Evolutionary conservation across 2,329 filamentous ascomycete species (phyloP).

Genomic region (Arthrobotrys sinensis): DNA sequence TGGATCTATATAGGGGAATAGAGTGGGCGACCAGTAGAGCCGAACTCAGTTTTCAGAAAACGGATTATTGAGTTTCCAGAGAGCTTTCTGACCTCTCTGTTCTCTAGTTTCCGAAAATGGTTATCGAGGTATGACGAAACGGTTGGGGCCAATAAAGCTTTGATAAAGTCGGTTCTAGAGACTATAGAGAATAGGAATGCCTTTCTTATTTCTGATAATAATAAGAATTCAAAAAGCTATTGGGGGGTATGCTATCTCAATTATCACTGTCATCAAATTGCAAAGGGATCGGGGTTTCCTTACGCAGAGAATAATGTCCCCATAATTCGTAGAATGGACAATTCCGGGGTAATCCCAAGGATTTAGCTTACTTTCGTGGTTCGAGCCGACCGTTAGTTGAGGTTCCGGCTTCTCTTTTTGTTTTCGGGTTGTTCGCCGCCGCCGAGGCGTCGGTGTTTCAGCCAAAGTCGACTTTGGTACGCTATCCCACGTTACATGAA

Average conservation of each 20-base stretch:
- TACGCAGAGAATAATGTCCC: background rate
- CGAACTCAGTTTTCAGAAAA: slow-evolving; percentile 1
- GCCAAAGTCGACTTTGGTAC: slow-evolving; percentile 4
- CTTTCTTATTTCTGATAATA: slow-evolving; percentile 7
- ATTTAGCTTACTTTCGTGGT: background rate
- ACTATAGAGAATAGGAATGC: background rate
- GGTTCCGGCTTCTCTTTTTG: background rate
- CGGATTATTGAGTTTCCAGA: slow-evolving; percentile 19
- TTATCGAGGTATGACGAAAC: slow-evolving; percentile 7
- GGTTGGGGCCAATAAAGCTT: background rate
- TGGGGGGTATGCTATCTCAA: background rate
- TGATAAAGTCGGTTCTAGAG: slow-evolving; percentile 23
- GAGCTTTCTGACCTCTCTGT: slow-evolving; percentile 12
- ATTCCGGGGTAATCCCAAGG: slow-evolving; percentile 11
- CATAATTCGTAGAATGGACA: background rate
- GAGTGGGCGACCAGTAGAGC: background rate
- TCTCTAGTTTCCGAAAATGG: background rate
- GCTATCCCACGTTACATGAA: background rate
- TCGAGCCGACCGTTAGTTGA: background rate
- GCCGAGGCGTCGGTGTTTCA: background rate
- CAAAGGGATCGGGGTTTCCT: background rate
- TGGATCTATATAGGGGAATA: background rate
- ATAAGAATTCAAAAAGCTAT: slow-evolving; percentile 18
- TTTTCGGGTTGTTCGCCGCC: background rate
- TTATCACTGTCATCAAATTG: background rate